phyloP scores from a whole-genome alignment of 192 early-diverging fungal genomes.

The Coemansia sp. region DNA sequence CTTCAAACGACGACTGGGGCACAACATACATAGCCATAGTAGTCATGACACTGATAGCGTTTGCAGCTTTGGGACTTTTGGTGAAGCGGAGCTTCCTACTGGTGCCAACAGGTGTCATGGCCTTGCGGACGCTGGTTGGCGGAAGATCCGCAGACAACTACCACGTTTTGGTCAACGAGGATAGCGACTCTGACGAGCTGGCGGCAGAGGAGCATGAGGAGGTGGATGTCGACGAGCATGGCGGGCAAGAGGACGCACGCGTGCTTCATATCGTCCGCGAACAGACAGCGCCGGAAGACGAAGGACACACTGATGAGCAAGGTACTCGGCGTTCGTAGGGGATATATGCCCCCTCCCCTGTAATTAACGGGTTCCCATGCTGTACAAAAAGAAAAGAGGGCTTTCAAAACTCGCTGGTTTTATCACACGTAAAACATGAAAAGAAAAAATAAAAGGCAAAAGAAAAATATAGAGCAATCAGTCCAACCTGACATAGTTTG shows the following conservation, averaged over 20 bases:
- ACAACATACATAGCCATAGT: conserved; percentile 41
- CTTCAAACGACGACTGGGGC: conserved; percentile 51
- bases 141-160: conserved; percentile 2
- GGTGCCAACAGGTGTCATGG: conserved; percentile 50
- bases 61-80: conserved; percentile 30
- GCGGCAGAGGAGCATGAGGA: not conserved
- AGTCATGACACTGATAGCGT: conserved; percentile 40
- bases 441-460: not conserved
- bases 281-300: not conserved
- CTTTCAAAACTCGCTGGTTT: not conserved
- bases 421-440: not conserved
- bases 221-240: not conserved
- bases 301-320: not conserved
- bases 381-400: too few relatives aligned
- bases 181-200: too few relatives aligned
- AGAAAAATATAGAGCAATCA: not conserved
- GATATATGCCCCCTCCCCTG: too few relatives aligned
- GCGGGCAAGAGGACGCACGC: not conserved
- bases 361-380: too few relatives aligned
- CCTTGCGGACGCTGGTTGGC: conserved; percentile 33
- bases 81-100: conserved; percentile 45
- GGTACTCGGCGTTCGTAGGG: not conserved
- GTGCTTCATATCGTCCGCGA: conserved; percentile 11
- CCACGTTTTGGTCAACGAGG: conserved; percentile 35
- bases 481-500: conserved; percentile 63